Percentiles rank a stretch among this genome's conserved stretches.
phyloP scores from a whole-genome alignment of 1,284 basidiomycete species.

The Tilletia indica region DNA sequence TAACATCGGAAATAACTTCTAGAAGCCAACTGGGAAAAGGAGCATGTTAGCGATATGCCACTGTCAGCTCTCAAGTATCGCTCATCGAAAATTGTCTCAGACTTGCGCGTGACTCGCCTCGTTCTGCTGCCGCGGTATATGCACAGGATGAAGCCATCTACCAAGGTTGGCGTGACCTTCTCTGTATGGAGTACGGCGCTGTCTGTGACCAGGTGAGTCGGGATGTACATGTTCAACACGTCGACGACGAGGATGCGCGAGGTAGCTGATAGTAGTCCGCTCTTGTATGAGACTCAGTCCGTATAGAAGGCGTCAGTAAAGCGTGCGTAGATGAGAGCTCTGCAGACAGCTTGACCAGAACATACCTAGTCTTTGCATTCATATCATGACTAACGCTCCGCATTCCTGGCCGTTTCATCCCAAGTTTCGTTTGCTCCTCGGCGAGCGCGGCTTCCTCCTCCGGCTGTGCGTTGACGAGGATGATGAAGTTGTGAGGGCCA shows the following conservation, averaged over 20 bases:
- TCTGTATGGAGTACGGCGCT: conserved; percentile 91
- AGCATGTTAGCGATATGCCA: too few species aligned
- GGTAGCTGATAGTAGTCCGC: conserved; percentile 80
- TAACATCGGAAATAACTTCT: conserved; percentile 97
- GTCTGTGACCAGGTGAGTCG: conserved; percentile 80
- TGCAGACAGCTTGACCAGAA: conserved; percentile 67
- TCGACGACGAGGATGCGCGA: conserved; percentile 92
- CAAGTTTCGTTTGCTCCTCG: conserved; percentile 87
- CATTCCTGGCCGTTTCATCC: conserved; percentile 80
- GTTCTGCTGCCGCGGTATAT: conserved; percentile 48
- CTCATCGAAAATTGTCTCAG: too few species aligned
- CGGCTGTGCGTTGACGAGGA: too few species aligned
- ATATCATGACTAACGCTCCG: conserved; percentile 82
- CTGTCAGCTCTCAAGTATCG: too few species aligned
- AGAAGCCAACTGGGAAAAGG: conserved; percentile 70
- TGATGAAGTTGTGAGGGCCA: conserved; percentile 75
- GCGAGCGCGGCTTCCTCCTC: conserved; percentile 89
- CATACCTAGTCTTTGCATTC: conserved; percentile 73
- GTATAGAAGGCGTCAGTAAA: too few species aligned
- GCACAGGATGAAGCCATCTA: conserved; percentile 50
- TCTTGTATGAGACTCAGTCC: conserved; percentile 23
- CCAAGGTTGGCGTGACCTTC: conserved; percentile 70
- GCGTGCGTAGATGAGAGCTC: too few species aligned
- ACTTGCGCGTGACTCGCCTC: too few species aligned
- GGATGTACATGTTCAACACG: conserved; percentile 81